Conservation (phyloP, 2,329 filamentous ascomycete genomes). For the Xylaria sp. region DNA sequence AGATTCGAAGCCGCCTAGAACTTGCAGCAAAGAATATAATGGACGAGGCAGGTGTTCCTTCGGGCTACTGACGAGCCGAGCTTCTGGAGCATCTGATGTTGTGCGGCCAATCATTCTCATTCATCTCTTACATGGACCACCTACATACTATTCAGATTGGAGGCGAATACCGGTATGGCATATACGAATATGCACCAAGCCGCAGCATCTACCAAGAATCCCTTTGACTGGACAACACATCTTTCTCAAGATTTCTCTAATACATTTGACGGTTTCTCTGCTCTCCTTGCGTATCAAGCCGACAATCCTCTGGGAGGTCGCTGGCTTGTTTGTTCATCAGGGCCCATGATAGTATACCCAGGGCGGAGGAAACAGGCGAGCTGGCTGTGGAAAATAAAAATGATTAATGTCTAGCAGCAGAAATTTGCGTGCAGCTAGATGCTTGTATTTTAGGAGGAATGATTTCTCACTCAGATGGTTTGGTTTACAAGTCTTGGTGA, state of each 20-base stretch:
- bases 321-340: conserved; percentile 35
- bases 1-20: background rate
- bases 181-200: conserved; percentile 36
- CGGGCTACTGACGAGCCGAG: conserved; percentile 31
- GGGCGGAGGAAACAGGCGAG: conserved; percentile 37
- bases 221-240: conserved; percentile 27
- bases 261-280: conserved; percentile 26
- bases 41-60: conserved; percentile 32
- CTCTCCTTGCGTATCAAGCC: conserved; percentile 29
- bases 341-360: conserved; percentile 42
- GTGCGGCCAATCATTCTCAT: conserved; percentile 14
- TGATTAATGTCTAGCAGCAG: conserved; percentile 39
- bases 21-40: conserved; percentile 6
- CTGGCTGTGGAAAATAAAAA: conserved; percentile 37
- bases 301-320: conserved; percentile 35
- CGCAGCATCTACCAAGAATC: conserved; percentile 32
- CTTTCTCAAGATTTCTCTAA: conserved; percentile 21
- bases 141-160: conserved; percentile 23
- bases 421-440: conserved; percentile 39
- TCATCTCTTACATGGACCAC: conserved; percentile 29
- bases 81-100: conserved; percentile 30
- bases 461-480: conserved; percentile 29
- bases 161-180: conserved; percentile 32
- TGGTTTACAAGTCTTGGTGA: conserved; percentile 29
- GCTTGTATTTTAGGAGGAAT: conserved; percentile 45